phyloP scores from a whole-genome alignment of 2,329 filamentous ascomycete genomes.

The Colletotrichum sp. region DNA sequence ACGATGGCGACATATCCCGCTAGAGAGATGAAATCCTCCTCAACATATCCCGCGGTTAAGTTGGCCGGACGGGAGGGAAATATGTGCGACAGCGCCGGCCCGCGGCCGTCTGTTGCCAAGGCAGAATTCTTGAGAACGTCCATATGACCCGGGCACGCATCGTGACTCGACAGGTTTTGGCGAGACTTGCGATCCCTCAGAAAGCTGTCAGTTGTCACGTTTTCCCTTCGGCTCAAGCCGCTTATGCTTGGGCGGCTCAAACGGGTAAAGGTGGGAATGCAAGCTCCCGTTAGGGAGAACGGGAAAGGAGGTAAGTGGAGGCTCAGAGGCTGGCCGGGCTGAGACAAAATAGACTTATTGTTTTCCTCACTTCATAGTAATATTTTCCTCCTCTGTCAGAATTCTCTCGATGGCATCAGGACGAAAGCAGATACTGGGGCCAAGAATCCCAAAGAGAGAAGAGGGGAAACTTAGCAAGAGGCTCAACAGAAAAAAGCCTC shows the following conservation, averaged over 20 bases:
- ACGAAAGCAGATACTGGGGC: not conserved
- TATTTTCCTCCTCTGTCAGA: not conserved
- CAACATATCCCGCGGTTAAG: not conserved
- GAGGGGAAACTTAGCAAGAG: not conserved
- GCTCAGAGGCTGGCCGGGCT: not conserved
- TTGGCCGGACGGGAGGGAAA: not conserved
- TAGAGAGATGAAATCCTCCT: not conserved
- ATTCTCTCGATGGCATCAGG: not conserved
- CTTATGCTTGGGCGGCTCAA: not conserved
- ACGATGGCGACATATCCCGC: not conserved
- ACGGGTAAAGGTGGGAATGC: not conserved
- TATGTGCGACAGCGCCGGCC: not conserved
- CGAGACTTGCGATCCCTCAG: not conserved
- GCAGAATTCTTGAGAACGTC: not conserved
- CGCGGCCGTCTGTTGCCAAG: not conserved
- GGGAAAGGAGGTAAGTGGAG: slow-evolving; percentile 6
- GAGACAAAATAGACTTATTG: slow-evolving; percentile 3
- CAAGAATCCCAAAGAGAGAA: not conserved
- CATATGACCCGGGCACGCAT: not conserved
- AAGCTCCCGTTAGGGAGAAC: not conserved
- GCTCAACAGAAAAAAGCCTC: not conserved
- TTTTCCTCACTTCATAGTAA: not conserved
- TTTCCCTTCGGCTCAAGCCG: not conserved
- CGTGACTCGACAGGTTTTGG: not conserved
- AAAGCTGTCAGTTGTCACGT: not conserved